phyloP scores from a whole-genome alignment of 2,329 filamentous ascomycete species.

The Helminthosporium solani region DNA sequence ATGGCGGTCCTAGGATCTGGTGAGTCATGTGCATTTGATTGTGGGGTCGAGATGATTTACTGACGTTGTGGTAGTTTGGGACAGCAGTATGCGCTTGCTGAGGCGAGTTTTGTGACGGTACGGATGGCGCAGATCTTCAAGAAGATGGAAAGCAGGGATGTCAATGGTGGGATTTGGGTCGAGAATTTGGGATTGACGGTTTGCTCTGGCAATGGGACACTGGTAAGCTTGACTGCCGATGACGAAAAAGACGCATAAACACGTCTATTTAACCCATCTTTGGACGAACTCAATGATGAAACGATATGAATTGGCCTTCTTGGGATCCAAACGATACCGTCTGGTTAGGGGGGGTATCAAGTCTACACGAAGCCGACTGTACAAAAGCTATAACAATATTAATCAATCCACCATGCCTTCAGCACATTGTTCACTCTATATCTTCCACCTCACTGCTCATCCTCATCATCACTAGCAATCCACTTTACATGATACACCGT shows the following conservation, averaged over 20 bases:
- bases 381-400: too few species aligned
- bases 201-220: background rate
- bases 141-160: slow-evolving; percentile 31
- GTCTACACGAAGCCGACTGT: too few species aligned
- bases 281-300: too few species aligned
- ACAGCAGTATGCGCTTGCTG: slow-evolving; percentile 40
- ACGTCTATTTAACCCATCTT: too few species aligned
- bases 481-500: slow-evolving; percentile 33
- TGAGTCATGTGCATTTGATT: too few species aligned
- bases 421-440: too few species aligned
- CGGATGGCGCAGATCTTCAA: slow-evolving; percentile 36
- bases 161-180: slow-evolving; percentile 25
- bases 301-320: too few species aligned
- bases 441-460: background rate
- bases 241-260: too few species aligned
- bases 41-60: too few species aligned
- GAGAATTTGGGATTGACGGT: slow-evolving; percentile 21
- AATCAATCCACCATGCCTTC: too few species aligned
- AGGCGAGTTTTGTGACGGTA: slow-evolving; percentile 38
- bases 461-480: slow-evolving; percentile 16
- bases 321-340: too few species aligned
- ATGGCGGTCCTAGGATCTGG: slow-evolving; percentile 42
- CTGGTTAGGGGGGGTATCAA: too few species aligned
- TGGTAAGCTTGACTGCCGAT: background rate
- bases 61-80: slow-evolving; percentile 19